These are phyloP conservation scores for Colletotrichum sidae DNA, from an alignment of 2,329 filamentous ascomycete genomes.

Conservation along the genomic window DNA sequence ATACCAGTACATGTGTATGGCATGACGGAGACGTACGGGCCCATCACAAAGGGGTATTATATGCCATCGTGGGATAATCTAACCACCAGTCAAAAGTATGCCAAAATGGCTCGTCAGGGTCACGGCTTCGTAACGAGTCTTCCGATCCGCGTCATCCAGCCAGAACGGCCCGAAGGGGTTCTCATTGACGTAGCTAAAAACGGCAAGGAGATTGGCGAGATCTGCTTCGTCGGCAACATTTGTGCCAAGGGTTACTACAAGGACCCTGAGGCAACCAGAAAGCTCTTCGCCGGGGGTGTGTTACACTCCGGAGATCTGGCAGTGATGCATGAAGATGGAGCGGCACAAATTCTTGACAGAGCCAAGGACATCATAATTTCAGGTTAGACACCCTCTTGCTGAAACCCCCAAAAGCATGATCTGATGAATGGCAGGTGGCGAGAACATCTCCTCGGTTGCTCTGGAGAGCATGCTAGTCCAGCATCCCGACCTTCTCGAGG, in stretches of 20 bases:
- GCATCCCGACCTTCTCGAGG: constrained; percentile 91
- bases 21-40: constrained; percentile 88
- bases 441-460: constrained; percentile 96
- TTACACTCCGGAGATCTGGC: constrained; percentile 92
- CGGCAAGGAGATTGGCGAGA: constrained; percentile 83
- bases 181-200: constrained; percentile 76
- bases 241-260: constrained; percentile 94
- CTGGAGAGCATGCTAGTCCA: constrained; percentile 90
- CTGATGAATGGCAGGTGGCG: constrained; percentile 72
- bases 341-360: constrained; percentile 88
- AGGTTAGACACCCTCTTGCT: constrained; percentile 62
- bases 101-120: constrained; percentile 92
- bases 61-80: constrained; percentile 87
- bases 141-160: constrained; percentile 84
- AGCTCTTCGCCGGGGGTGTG: constrained; percentile 88
- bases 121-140: constrained; percentile 90
- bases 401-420: background rate
- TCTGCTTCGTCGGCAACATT: constrained; percentile 91
- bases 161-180: constrained; percentile 74
- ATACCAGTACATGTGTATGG: constrained; percentile 95
- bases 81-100: constrained; percentile 80
- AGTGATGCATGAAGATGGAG: constrained; percentile 89
- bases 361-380: constrained; percentile 99
- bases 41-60: constrained; percentile 93
- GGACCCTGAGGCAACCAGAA: constrained; percentile 84